phyloP scores from a whole-genome alignment of 441 rosid genomes.

The Macaranga tanarius region DNA sequence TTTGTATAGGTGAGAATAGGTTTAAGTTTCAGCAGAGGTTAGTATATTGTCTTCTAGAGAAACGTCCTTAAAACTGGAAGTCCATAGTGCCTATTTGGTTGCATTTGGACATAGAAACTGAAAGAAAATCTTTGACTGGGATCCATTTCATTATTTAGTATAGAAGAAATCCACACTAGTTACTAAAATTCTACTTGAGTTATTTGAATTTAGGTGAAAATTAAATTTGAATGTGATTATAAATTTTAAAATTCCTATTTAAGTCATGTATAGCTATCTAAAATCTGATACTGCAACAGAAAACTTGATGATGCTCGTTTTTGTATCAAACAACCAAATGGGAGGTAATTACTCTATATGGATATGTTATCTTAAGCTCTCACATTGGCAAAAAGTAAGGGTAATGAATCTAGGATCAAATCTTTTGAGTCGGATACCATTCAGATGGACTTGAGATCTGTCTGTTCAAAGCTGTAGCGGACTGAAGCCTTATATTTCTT shows the following conservation, averaged over 20 bases:
- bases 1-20: not conserved
- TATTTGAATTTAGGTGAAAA: not conserved
- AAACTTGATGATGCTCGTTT: not conserved
- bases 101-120: not conserved
- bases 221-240: not conserved
- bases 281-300: not conserved
- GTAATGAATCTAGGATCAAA: not conserved
- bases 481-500: constrained; percentile 9
- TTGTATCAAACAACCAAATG: not conserved
- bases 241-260: not conserved
- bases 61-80: not conserved
- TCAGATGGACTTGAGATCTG: not conserved
- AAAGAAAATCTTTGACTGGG: not conserved
- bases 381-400: not conserved
- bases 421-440: not conserved
- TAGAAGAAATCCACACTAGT: not conserved
- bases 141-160: not conserved
- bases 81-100: not conserved
- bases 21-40: not conserved
- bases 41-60: not conserved
- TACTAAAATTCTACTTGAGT: not conserved
- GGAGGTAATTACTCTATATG: not conserved
- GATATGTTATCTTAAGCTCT: not conserved
- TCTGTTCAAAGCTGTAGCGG: not conserved
- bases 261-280: not conserved